phyloP scores from a whole-genome alignment of 2,329 filamentous ascomycete species.

The Blastomyces emzantsi region DNA sequence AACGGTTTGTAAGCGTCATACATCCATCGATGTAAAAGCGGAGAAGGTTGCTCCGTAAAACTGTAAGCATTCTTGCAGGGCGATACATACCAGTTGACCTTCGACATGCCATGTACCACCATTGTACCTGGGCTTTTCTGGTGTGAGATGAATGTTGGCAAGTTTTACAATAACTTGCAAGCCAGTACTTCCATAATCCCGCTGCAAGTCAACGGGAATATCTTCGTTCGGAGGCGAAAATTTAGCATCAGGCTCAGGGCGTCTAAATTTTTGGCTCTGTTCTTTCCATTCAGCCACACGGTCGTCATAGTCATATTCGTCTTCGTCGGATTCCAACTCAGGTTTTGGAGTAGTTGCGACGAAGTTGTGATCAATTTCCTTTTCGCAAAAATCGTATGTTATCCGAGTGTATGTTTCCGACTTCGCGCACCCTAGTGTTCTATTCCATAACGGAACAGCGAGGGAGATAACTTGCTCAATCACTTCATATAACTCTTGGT shows the following conservation, averaged over 20 bases:
- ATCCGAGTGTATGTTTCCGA: neutral
- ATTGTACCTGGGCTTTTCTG: slow-evolving; percentile 46
- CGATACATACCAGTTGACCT: slow-evolving; percentile 32
- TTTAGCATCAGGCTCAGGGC: slow-evolving; percentile 4
- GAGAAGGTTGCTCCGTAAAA: neutral
- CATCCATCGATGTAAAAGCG: neutral
- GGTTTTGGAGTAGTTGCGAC: slow-evolving; percentile 16
- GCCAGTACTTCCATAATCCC: slow-evolving; percentile 30
- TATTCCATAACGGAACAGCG: slow-evolving; percentile 30
- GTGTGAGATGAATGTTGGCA: slow-evolving; percentile 51
- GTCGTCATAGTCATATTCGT: slow-evolving; percentile 12
- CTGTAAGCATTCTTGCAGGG: neutral
- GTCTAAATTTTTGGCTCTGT: slow-evolving; percentile 13
- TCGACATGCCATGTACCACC: slow-evolving; percentile 41
- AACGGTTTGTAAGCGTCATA: neutral
- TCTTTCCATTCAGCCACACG: slow-evolving; percentile 8
- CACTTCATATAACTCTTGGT: slow-evolving; percentile 25
- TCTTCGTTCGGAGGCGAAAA: neutral
- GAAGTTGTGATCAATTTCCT: slow-evolving; percentile 14
- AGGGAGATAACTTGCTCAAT: slow-evolving; percentile 27
- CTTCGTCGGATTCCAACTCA: slow-evolving; percentile 8
- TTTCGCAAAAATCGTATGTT: neutral
- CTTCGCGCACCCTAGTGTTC: slow-evolving; percentile 19
- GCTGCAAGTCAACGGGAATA: slow-evolving; percentile 15
- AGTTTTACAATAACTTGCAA: slow-evolving; percentile 58